Base-by-base conservation (phyloP, 371 early-diverging fungal genomes). In the Circinella umbellata region DNA sequence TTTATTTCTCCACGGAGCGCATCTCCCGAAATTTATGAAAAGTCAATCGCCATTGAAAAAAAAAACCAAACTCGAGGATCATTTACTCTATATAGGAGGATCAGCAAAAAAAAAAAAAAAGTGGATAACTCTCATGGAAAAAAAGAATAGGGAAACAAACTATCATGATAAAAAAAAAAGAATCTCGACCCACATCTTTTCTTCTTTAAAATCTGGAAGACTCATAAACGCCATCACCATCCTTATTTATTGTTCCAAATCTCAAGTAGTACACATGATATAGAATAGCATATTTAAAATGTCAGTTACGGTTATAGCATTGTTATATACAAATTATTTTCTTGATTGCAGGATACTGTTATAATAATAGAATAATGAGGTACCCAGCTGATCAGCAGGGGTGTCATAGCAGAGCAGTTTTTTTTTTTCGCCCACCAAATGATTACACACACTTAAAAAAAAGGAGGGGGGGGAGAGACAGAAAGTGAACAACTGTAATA, bases 301-400 rank as follows among this genome's bases (percentile, higher is more conserved):
- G 27, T 27, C 27, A 27, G 27, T 27, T 27, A 27, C 27, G 27
- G 27, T 27, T 27, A 27, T 27, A 27, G 27, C 27, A 27, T 27
- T 27, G 27, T 27, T 27, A 27, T 27, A 27, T 27, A 27, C 27
- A 27, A 27, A 27, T 27, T 27, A 15, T 11, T 47, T 9, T 47
- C 47, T 15, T 11, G 47, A 15, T 47, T 47, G 47, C 9, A 47
- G 9, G 47, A 47, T 47, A 15, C 47, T 47, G 47, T 47, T 47
- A 15, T 20, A 20, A 54, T 54, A 18, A 18, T 54, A 18, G 54
- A 18, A 54, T n/a, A n/a, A 54, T 54, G 54, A 54, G 54, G 54
- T 27, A 27, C 54, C 54, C 54, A 54, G 54, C 62, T 63, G 63
- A 63, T 63, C 63, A 63, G 63, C 63, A 63, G 63, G 63, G 63